Percentiles rank a stretch among this genome's conserved stretches.
Evolutionary conservation across 1,139 yeast genomes (phyloP).

Genomic region (Wickerhamiella pararugosa): DNA sequence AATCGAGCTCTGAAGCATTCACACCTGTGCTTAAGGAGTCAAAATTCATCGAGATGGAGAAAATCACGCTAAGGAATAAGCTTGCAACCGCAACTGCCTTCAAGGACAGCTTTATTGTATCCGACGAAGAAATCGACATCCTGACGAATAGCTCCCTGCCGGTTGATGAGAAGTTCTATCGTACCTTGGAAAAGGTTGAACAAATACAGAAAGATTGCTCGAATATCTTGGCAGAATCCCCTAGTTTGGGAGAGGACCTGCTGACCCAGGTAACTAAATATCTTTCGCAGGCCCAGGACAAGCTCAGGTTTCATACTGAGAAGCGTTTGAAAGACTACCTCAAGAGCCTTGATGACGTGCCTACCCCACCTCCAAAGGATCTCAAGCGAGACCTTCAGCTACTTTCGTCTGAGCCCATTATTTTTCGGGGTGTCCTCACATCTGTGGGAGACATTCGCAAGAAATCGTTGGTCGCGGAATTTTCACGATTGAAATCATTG

Average conservation of each 20-base stretch:
- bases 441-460: slow-evolving; percentile 23
- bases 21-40: slow-evolving; percentile 27
- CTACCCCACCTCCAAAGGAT: slow-evolving; percentile 15
- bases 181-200: slow-evolving; percentile 45
- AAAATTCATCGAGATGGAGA: slow-evolving; percentile 31
- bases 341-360: slow-evolving; percentile 2
- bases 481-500: slow-evolving; percentile 35
- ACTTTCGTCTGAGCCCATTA: slow-evolving; percentile 27
- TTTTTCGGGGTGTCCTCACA: slow-evolving; percentile 23
- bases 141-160: slow-evolving; percentile 19
- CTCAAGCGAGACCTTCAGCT: slow-evolving; percentile 15
- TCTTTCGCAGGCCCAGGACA: slow-evolving; percentile 37
- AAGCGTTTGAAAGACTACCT: slow-evolving; percentile 22
- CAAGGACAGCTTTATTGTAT: slow-evolving; percentile 49
- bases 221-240: slow-evolving; percentile 20
- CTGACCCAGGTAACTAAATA: slow-evolving; percentile 45
- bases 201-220: slow-evolving; percentile 31
- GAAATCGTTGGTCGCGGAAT: slow-evolving; percentile 25
- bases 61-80: slow-evolving; percentile 36
- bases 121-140: slow-evolving; percentile 45
- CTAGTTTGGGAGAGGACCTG: slow-evolving; percentile 47
- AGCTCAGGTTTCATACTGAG: slow-evolving; percentile 30
- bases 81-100: slow-evolving; percentile 38
- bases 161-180: slow-evolving; percentile 46
- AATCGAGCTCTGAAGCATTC: slow-evolving; percentile 19